phyloP scores from a whole-genome alignment of 2,329 filamentous ascomycete genomes.

The Fusarium sambucinum region DNA sequence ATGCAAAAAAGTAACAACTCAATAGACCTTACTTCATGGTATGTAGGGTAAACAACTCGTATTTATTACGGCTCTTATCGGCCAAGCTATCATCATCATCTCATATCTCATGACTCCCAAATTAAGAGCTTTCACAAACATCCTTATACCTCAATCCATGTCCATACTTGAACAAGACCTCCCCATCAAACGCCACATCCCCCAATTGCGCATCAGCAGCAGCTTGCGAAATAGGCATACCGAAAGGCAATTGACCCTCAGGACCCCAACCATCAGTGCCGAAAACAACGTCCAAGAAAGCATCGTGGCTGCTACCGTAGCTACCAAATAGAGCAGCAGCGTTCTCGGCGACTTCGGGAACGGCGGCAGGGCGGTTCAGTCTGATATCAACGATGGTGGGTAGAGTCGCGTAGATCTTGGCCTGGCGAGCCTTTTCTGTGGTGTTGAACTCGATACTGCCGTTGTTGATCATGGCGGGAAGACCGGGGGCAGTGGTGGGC shows the following conservation, averaged over 20 bases:
- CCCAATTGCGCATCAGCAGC: conserved; percentile 54
- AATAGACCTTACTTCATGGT: no score
- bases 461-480: conserved; percentile 55
- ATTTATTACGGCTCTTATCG: not conserved
- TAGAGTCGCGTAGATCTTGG: conserved; percentile 53
- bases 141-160: conserved; percentile 53
- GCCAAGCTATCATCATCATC: conserved; percentile 10
- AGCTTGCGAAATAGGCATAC: conserved; percentile 59
- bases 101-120: not conserved
- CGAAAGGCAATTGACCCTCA: conserved; percentile 53
- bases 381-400: conserved; percentile 60
- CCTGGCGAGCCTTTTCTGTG: conserved; percentile 45
- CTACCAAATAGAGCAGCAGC: conserved; percentile 56
- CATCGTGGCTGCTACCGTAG: conserved; percentile 56
- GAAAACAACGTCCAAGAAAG: conserved; percentile 60
- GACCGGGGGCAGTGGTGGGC: conserved; percentile 50
- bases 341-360: conserved; percentile 56
- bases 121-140: conserved; percentile 12
- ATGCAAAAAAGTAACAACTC: not conserved
- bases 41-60: not conserved
- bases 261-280: conserved; percentile 51
- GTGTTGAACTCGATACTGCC: conserved; percentile 57
- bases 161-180: conserved; percentile 49
- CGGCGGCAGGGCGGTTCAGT: conserved; percentile 56
- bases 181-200: conserved; percentile 49